Percentiles rank a stretch among this genome's conserved stretches.
Evolutionary conservation across 129 eudicot genomes (phyloP).

Genomic region (Mikania micrantha): DNA sequence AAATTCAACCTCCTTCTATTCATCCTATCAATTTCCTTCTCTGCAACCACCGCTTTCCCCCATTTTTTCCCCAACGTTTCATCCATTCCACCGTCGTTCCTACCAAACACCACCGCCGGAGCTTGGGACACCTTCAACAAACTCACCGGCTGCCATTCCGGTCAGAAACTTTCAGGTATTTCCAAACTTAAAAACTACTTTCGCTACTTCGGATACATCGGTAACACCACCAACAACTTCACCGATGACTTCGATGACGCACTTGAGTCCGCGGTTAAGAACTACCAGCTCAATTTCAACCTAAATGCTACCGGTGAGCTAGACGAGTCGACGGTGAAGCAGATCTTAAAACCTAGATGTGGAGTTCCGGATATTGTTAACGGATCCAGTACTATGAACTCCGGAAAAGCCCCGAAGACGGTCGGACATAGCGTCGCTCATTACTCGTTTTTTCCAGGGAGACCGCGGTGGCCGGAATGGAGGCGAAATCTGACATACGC

Average conservation of each 20-base stretch:
- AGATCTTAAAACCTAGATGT: slow-evolving; percentile 55
- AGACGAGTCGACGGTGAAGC: slow-evolving; percentile 42
- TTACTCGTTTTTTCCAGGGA: slow-evolving; percentile 59
- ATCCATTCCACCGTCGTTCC: slow-evolving; percentile 44
- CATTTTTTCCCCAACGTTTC: slow-evolving; percentile 71
- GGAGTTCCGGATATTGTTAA: slow-evolving; percentile 69
- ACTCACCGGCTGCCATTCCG: slow-evolving; percentile 47
- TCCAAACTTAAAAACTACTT: slow-evolving; percentile 54
- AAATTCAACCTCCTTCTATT: neutral
- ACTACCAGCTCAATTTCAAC: slow-evolving; percentile 60
- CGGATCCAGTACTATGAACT: slow-evolving; percentile 52
- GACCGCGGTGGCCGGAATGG: slow-evolving; percentile 50
- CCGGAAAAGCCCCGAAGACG: slow-evolving; percentile 25
- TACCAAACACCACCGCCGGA: slow-evolving; percentile 31
- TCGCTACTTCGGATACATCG: slow-evolving; percentile 55
- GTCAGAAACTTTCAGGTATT: slow-evolving; percentile 36
- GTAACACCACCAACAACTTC: slow-evolving; percentile 8
- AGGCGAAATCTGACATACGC: slow-evolving; percentile 40
- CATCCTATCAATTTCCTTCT: neutral
- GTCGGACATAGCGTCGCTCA: slow-evolving; percentile 41
- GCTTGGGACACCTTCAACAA: slow-evolving; percentile 46
- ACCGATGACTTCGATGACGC: slow-evolving; percentile 38
- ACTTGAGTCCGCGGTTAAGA: slow-evolving; percentile 34
- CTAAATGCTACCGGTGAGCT: slow-evolving; percentile 61
- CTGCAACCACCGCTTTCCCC: slow-evolving; percentile 32